Evolutionary conservation across 345 rosid genomes (phyloP).

Genomic region (Eucalyptus cloeziana): DNA sequence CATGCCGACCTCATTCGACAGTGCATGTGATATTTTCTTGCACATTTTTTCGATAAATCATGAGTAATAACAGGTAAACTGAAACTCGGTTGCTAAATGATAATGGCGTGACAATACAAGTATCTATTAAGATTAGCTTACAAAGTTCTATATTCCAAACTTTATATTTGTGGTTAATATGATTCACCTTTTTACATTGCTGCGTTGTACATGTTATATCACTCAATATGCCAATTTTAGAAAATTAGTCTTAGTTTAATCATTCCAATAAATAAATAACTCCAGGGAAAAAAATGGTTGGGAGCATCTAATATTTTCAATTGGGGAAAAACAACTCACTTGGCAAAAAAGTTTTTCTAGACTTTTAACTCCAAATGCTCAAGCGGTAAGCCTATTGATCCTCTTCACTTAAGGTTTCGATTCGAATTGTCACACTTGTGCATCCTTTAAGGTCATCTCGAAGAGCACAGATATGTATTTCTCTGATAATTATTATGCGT

Average conservation of each 20-base stretch:
- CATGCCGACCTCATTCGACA: neutral
- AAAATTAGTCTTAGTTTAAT: neutral
- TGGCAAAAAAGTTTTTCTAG: neutral
- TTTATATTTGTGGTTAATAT: neutral
- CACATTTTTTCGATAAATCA: neutral
- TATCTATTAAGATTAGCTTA: neutral
- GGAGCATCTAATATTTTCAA: neutral
- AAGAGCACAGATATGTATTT: neutral
- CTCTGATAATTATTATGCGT: neutral
- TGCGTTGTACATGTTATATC: neutral
- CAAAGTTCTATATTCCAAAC: neutral
- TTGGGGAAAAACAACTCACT: neutral
- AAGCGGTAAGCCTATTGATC: neutral
- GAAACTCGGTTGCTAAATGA: neutral
- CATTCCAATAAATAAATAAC: neutral
- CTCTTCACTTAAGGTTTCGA: neutral
- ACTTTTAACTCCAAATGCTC: neutral
- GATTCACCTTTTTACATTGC: neutral
- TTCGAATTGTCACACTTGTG: neutral
- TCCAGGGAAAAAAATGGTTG: neutral
- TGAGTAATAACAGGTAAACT: neutral
- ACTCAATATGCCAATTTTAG: neutral
- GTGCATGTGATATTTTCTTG: neutral
- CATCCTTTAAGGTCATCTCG: neutral
- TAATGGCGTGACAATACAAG: neutral